phyloP scores from a whole-genome alignment of 225 moss, liverwort and hornwort species.

The Asterella californica region DNA sequence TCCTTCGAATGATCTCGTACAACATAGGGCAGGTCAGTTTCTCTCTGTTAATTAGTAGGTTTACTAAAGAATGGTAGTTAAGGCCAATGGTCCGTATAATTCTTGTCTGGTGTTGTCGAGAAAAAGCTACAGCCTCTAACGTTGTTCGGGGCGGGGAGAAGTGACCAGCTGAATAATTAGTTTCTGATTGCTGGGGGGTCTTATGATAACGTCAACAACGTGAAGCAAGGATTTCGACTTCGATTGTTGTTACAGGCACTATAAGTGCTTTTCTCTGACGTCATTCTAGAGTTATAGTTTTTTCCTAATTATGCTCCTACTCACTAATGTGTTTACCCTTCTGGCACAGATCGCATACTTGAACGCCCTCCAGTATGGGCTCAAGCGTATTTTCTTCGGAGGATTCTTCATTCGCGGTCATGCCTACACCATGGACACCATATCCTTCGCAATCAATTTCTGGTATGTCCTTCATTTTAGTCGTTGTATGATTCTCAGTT shows the following conservation, averaged over 20 bases:
- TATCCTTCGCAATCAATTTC: conserved; percentile 92
- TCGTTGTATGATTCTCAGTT: neutral
- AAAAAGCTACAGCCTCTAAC: neutral
- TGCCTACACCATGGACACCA: conserved; percentile 99
- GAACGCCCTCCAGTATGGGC: conserved; percentile 81
- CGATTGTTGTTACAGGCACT: neutral
- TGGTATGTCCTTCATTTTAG: conserved; percentile 39
- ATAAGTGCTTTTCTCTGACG: neutral
- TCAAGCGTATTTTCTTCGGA: conserved; percentile 97
- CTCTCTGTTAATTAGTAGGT: neutral
- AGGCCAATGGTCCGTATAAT: neutral
- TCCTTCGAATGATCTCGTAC: conserved; percentile 96
- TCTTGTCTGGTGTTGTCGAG: neutral
- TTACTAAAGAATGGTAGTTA: neutral
- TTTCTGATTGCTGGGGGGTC: neutral
- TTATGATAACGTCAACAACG: neutral
- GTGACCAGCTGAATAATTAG: neutral
- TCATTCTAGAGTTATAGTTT: neutral
- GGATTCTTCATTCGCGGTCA: conserved; percentile 97
- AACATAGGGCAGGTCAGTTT: conserved; percentile 73
- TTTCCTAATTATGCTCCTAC: neutral
- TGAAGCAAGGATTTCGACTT: too few species aligned
- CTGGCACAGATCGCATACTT: conserved; percentile 73
- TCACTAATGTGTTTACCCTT: neutral
- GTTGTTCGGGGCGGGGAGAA: neutral